These are phyloP conservation scores for Bullera alba DNA, from an alignment of 768 basidiomycete genomes.

Conservation along the genomic window DNA sequence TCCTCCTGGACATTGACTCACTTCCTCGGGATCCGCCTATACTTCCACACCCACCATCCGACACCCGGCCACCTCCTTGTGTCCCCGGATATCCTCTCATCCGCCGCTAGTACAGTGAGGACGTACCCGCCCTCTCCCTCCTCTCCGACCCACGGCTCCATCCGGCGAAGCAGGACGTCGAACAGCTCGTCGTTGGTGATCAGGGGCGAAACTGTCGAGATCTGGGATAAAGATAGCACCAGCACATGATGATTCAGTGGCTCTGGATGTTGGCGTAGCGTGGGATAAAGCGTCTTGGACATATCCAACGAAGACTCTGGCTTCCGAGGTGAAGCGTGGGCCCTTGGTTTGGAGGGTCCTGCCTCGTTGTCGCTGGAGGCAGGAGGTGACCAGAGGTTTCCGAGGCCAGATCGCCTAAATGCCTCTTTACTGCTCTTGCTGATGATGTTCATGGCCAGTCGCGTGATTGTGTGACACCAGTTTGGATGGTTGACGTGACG, in stretches of 20 bases:
- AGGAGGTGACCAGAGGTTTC: constrained; percentile 5
- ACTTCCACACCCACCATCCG: constrained; percentile 24
- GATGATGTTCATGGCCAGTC: background rate
- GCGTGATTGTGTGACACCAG: no score
- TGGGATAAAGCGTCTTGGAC: background rate
- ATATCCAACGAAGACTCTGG: background rate
- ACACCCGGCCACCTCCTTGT: constrained; percentile 20
- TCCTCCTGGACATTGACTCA: constrained; percentile 4
- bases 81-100: background rate
- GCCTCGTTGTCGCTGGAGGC: no score
- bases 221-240: constrained; percentile 4
- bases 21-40: constrained; percentile 20
- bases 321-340: background rate
- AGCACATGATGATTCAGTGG: background rate
- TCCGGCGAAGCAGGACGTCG: constrained; percentile 8
- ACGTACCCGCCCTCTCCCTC: constrained; percentile 24
- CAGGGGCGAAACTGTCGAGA: constrained; percentile 6
- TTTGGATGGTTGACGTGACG: no score
- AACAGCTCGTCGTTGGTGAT: constrained; percentile 14
- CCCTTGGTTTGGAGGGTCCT: no score
- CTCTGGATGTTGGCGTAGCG: background rate
- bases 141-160: constrained; percentile 28
- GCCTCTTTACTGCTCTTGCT: constrained; percentile 2
- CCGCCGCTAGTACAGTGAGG: constrained; percentile 24
- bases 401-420: constrained; percentile 4